Percentiles rank a stretch among this genome's conserved stretches.
These are phyloP conservation scores for Amyloporia xantha DNA, from an alignment of 768 basidiomycete species.

Conservation along the genomic window DNA sequence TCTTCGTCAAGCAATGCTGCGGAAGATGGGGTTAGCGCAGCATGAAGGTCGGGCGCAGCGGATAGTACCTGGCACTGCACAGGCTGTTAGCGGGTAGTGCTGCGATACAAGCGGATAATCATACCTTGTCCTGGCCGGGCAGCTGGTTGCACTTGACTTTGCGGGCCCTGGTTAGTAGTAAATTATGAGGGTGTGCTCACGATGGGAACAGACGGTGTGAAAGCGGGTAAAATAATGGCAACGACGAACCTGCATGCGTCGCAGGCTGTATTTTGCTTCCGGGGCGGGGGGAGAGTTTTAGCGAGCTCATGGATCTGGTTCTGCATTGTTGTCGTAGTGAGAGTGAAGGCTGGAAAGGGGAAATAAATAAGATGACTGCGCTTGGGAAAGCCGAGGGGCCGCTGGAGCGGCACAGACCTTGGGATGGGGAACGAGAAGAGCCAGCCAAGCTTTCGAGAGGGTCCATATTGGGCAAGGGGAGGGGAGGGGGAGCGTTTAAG, in stretches of 20 bases:
- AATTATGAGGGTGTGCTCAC: not conserved
- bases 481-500: slow-evolving; percentile 6
- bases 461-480: slow-evolving; percentile 11
- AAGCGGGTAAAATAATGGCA: not conserved
- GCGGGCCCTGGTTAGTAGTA: slow-evolving; percentile 45
- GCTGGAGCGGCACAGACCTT: slow-evolving; percentile 6
- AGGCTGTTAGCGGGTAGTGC: slow-evolving; percentile 13
- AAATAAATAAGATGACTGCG: slow-evolving; percentile 18
- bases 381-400: slow-evolving; percentile 15
- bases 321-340: slow-evolving; percentile 64
- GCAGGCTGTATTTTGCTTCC: slow-evolving; percentile 91
- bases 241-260: slow-evolving; percentile 74
- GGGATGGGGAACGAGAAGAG: slow-evolving; percentile 4
- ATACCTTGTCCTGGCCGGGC: slow-evolving; percentile 77
- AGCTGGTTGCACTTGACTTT: slow-evolving; percentile 87
- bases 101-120: slow-evolving; percentile 11
- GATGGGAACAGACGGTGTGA: not conserved
- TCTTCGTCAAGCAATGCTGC: slow-evolving; percentile 82
- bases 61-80: slow-evolving; percentile 55
- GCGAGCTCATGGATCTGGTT: slow-evolving; percentile 79
- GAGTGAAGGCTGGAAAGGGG: slow-evolving; percentile 41
- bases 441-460: slow-evolving; percentile 4
- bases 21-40: slow-evolving; percentile 8
- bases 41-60: too few relatives aligned
- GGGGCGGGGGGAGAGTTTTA: slow-evolving; percentile 73